A percentile compares a stretch with the other conserved stretches of the same genome.
Evolutionary conservation across 73 alveolate genomes (phyloP).

Genomic region (Stentor roeselii): DNA sequence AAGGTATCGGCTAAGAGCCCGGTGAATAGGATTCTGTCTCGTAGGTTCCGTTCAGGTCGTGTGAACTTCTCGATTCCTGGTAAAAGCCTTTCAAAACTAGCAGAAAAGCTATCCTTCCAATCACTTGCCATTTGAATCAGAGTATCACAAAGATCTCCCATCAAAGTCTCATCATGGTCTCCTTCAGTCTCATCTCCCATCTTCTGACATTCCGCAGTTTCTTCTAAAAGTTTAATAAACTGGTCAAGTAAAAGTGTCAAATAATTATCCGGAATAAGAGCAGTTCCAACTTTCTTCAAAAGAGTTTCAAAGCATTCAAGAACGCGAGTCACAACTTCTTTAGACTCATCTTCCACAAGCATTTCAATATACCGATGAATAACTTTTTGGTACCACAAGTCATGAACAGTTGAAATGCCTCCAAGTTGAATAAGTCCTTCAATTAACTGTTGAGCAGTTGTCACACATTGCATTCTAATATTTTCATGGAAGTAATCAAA

Average conservation of each 20-base stretch:
- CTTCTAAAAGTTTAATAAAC: background rate
- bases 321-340: slow-evolving; percentile 2
- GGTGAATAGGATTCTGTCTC: slow-evolving; percentile 15
- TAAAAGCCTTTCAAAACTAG: background rate
- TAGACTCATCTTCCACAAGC: background rate
- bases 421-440: slow-evolving; percentile 21
- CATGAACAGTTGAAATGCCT: background rate
- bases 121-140: background rate
- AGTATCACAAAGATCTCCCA: slow-evolving; percentile 14
- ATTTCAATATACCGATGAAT: slow-evolving; percentile 9
- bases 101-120: background rate
- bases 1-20: slow-evolving; percentile 12
- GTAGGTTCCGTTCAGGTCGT: background rate
- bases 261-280: background rate
- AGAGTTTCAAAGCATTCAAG: slow-evolving; percentile 6
- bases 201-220: background rate
- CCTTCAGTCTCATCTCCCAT: slow-evolving; percentile 25
- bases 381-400: background rate
- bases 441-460: slow-evolving; percentile 16
- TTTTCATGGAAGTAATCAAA: slow-evolving; percentile 24
- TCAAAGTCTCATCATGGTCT: slow-evolving; percentile 8
- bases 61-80: slow-evolving; percentile 24
- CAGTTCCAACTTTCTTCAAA: background rate
- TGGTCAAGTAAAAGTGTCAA: background rate
- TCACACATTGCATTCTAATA: slow-evolving; percentile 24